Evolutionary conservation across 148 eudicot species (phyloP).

Genomic region (Camellia sinensis): DNA sequence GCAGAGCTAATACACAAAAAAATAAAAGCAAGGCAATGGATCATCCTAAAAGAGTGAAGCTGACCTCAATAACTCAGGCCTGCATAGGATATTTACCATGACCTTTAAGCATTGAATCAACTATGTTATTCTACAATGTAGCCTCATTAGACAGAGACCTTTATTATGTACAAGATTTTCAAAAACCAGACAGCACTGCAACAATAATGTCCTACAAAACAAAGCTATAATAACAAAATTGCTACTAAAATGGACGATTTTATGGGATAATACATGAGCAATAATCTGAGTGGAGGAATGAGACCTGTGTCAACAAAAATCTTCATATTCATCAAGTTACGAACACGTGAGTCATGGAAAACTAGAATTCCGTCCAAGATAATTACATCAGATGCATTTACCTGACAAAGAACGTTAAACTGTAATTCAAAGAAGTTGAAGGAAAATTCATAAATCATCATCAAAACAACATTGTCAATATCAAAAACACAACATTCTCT

Average conservation of each 20-base stretch:
- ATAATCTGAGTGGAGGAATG: conserved; percentile 13
- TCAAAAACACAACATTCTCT: neutral
- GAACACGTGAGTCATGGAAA: conserved; percentile 85
- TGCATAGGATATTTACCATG: neutral
- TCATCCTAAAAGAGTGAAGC: neutral
- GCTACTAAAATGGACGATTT: neutral
- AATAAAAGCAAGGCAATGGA: neutral
- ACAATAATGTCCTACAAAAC: neutral
- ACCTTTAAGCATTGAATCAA: neutral
- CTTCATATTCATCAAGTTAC: conserved; percentile 93
- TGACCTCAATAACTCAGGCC: neutral
- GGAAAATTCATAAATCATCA: neutral
- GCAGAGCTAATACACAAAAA: neutral
- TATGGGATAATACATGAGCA: neutral
- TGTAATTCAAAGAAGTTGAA: neutral
- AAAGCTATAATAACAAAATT: neutral
- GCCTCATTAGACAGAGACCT: too few species aligned
- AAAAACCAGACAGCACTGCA: neutral
- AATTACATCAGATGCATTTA: conserved; percentile 92
- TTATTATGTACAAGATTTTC: too few species aligned
- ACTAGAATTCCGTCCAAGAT: conserved; percentile 95
- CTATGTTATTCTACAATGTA: neutral
- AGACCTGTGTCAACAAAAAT: conserved; percentile 94
- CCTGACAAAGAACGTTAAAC: conserved; percentile 39
- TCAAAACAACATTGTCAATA: neutral